These are phyloP conservation scores for Scenedesmus sp. DNA, from an alignment of 163 green algal genomes.

Conservation along the genomic window DNA sequence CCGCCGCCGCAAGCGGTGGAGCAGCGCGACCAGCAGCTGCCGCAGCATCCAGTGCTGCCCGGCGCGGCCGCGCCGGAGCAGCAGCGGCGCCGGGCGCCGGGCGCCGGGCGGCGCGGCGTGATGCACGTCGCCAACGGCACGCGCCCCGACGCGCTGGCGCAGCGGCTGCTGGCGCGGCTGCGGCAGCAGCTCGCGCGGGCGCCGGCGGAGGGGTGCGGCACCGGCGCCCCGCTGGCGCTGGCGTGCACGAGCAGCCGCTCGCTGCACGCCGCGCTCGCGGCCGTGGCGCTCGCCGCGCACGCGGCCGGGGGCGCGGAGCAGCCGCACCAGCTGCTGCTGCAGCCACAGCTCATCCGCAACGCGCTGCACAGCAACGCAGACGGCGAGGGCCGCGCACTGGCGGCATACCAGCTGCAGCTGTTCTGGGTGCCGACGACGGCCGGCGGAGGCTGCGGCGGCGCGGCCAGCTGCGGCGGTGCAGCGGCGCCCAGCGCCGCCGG, in stretches of 20 bases:
- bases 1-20: too few relatives aligned
- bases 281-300: neutral
- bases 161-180: neutral
- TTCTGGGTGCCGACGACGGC: slow-evolving; percentile 11
- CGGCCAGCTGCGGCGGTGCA: neutral
- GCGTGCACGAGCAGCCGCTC: slow-evolving; percentile 1
- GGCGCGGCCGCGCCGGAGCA: neutral
- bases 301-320: neutral
- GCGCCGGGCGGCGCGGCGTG: too few relatives aligned
- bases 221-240: neutral
- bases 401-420: slow-evolving; percentile 36
- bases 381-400: neutral
- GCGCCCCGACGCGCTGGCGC: neutral
- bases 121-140: slow-evolving; percentile 19
- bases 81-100: neutral
- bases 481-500: too few relatives aligned
- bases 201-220: neutral
- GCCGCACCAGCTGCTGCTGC: slow-evolving; percentile 35
- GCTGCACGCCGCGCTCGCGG: slow-evolving; percentile 2
- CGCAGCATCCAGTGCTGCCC: neutral
- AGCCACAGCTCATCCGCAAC: slow-evolving; percentile 37
- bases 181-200: neutral
- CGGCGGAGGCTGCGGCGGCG: neutral
- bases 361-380: neutral
- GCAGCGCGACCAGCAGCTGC: neutral